Conservation (phyloP, 306 rosid species). For the Mimosa pudica region DNA sequence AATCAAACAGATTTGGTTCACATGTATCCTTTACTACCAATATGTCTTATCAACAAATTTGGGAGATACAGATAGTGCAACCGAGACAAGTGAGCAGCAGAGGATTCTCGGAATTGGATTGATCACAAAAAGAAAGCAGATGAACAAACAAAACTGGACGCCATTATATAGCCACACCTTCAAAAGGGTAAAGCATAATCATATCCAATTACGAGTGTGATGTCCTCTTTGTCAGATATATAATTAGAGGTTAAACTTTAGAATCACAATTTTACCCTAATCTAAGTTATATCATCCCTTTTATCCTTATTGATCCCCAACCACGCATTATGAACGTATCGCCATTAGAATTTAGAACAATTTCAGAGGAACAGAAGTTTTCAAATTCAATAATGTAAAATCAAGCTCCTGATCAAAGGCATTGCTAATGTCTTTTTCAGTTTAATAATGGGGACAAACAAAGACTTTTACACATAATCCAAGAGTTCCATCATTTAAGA, state of each 20-base stretch:
- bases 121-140: background rate
- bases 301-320: background rate
- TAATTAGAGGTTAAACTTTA: background rate
- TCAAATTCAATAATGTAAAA: background rate
- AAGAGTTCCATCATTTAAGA: conserved; percentile 1
- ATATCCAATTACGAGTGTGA: background rate
- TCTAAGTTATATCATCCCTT: background rate
- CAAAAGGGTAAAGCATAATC: background rate
- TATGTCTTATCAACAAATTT: background rate
- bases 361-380: background rate
- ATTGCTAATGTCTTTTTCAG: background rate
- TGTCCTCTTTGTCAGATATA: background rate
- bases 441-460: background rate
- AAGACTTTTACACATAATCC: background rate
- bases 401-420: background rate
- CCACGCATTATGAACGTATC: background rate
- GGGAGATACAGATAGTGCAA: background rate
- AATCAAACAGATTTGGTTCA: background rate
- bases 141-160: background rate
- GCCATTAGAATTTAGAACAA: background rate
- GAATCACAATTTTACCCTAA: background rate
- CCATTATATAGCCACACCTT: background rate
- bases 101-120: background rate
- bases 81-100: background rate
- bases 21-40: background rate